These are phyloP conservation scores for Pyrrhoderma noxium DNA, from an alignment of 1,284 basidiomycete species.

Conservation along the genomic window DNA sequence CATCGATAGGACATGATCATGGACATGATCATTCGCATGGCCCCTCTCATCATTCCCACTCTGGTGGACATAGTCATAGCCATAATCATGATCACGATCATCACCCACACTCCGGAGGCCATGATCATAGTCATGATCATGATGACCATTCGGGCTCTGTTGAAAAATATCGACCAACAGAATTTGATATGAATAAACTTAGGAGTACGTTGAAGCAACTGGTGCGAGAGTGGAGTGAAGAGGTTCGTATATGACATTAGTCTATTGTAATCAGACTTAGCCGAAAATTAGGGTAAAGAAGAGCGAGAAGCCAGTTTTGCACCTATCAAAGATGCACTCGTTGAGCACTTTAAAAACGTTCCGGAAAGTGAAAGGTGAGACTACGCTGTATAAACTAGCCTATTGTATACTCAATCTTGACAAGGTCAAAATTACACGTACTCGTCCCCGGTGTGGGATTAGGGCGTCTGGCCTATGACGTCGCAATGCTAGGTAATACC, in stretches of 20 bases:
- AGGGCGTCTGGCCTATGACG: conserved; percentile 79
- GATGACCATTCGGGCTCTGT: conserved; percentile 17
- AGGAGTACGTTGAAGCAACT: conserved; percentile 86
- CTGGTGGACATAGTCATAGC: not conserved
- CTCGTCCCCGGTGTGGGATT: conserved; percentile 87
- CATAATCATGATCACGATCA: not conserved
- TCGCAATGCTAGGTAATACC: conserved; percentile 67
- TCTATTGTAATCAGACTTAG: not conserved
- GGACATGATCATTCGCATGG: too few relatives aligned
- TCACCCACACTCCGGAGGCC: conserved; percentile 13
- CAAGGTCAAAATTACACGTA: conserved; percentile 56
- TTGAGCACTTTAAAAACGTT: conserved; percentile 53
- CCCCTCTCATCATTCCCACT: conserved; percentile 16
- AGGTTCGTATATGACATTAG: conserved; percentile 37
- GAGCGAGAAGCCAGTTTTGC: conserved; percentile 76
- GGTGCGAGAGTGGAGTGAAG: conserved; percentile 84
- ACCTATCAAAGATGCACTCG: conserved; percentile 72
- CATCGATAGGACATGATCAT: too few relatives aligned
- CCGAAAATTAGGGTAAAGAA: conserved; percentile 46
- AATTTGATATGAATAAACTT: conserved; percentile 80
- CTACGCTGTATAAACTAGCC: conserved; percentile 1
- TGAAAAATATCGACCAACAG: conserved; percentile 44
- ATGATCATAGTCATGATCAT: conserved; percentile 17
- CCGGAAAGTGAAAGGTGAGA: conserved; percentile 45
- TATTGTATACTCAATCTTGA: conserved; percentile 5